Base-by-base conservation (phyloP, 2,329 filamentous ascomycete genomes). In the Malbranchea zuffiana region DNA sequence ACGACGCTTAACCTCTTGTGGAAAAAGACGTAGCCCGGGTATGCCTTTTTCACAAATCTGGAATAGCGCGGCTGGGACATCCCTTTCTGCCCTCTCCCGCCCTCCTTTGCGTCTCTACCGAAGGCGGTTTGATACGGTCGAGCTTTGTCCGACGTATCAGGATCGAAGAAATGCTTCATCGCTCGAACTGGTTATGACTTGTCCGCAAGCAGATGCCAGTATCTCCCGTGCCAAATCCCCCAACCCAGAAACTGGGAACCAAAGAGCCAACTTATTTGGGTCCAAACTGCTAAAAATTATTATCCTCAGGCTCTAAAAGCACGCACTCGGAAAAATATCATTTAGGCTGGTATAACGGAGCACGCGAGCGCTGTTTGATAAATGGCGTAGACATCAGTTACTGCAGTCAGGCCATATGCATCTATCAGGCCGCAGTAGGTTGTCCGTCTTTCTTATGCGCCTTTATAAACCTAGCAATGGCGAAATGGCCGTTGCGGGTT, bases 381-480 rank as follows among this genome's bases (percentile, higher is more conserved):
- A 25, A 7, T n/a, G n/a, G 23, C n/a, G 23, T n/a, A 25, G 23
- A 25, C 7, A 25, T 25, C 7, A n/a, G 23, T 25, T n/a, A 7
- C 23, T n/a, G 23, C 23, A 25, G 12, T 12, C 23, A 10, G 23
- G 23, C 3, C 23, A 3, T 25, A 25, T 25, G 12, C 12, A 25
- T 25, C 3, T 12, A 25, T 25, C 12, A 25, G 23, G 23, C 12
- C 23, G 23, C 23, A 25, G 23, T 25, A 25, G 23, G 23, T 25
- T 8, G 23, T 15, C 28, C 15, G 10, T 15, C 15, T 13, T 31
- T 33, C 31, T 20, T 33, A 4, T 33, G 13, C 17, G 31, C 31
- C 19, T 33, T 33, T 8, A 33, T 33, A 21, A 33, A 33, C 18
- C 31, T 33, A 19, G 31, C 31, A 21, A 33, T 33, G 10, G 31